These are phyloP conservation scores for Colletotrichum lini DNA, from an alignment of 2,329 filamentous ascomycete species.

Conservation along the genomic window DNA sequence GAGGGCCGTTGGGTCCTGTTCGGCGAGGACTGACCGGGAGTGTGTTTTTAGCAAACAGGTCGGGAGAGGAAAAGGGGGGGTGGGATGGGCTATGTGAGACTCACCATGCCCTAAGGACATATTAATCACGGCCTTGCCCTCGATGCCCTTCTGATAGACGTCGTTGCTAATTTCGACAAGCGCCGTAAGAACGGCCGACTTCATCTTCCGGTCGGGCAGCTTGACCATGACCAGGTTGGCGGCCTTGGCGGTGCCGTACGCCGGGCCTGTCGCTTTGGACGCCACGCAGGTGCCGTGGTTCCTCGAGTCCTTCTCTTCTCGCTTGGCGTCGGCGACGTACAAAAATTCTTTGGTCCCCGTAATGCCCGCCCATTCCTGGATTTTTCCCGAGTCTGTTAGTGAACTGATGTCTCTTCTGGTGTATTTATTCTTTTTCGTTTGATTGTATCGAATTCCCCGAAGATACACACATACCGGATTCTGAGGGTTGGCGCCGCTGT, in stretches of 20 bases:
- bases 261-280: conserved; percentile 21
- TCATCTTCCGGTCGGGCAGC: not conserved
- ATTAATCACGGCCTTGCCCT: conserved; percentile 22
- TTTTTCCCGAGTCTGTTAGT: not conserved
- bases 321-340: not conserved
- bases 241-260: conserved; percentile 26
- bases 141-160: not conserved
- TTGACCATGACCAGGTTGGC: conserved; percentile 25
- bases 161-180: conserved; percentile 19
- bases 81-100: not conserved
- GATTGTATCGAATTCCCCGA: no score
- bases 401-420: not conserved
- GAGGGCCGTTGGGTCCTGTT: not conserved
- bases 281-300: conserved; percentile 30
- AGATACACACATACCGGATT: not conserved
- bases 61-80: not conserved
- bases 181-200: not conserved
- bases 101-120: conserved; percentile 6
- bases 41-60: not conserved
- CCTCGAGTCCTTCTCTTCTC: not conserved
- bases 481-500: conserved; percentile 4
- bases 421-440: rapidly evolving
- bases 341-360: conserved; percentile 5
- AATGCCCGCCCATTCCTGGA: conserved; percentile 25
- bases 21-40: no score